Conservation (phyloP, 2,329 filamentous ascomycete species). For the Stemphylium vesicarium region DNA sequence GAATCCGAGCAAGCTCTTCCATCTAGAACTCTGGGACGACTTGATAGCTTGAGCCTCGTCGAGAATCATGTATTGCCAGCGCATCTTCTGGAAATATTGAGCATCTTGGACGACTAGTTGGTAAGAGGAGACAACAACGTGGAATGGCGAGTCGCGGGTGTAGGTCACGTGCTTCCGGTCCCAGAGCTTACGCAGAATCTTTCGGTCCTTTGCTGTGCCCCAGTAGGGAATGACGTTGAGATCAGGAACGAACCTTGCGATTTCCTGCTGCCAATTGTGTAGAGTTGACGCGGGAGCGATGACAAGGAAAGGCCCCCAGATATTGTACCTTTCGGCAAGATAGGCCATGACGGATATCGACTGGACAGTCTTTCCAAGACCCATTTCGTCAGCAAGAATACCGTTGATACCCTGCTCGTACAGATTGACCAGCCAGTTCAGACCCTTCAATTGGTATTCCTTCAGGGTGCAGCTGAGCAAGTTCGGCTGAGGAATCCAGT, state of each 20-base stretch:
- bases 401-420: conserved; percentile 99
- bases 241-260: conserved; percentile 89
- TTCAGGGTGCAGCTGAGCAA: conserved; percentile 93
- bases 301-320: conserved; percentile 97
- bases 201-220: conserved; percentile 92
- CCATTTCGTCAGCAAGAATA: conserved; percentile 98
- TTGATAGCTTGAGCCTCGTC: conserved; percentile 99
- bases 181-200: conserved; percentile 98
- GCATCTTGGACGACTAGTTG: conserved; percentile 96
- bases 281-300: conserved; percentile 95
- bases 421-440: conserved; percentile 98
- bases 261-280: conserved; percentile 99
- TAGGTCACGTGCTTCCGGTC: conserved; percentile 97
- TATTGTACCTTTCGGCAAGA: conserved; percentile 94
- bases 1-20: conserved; percentile 94
- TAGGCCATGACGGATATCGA: conserved; percentile 99
- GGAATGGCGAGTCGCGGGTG: conserved; percentile 89
- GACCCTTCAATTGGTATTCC: conserved; percentile 97
- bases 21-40: conserved; percentile 92
- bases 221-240: conserved; percentile 97
- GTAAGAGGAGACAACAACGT: conserved; percentile 95
- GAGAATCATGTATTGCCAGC: conserved; percentile 99
- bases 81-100: conserved; percentile 98
- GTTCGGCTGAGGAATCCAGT: conserved; percentile 82
- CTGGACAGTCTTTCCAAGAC: conserved; percentile 98